phyloP scores from a whole-genome alignment of 2,329 filamentous ascomycete species.

The Scedosporium dehoogii region DNA sequence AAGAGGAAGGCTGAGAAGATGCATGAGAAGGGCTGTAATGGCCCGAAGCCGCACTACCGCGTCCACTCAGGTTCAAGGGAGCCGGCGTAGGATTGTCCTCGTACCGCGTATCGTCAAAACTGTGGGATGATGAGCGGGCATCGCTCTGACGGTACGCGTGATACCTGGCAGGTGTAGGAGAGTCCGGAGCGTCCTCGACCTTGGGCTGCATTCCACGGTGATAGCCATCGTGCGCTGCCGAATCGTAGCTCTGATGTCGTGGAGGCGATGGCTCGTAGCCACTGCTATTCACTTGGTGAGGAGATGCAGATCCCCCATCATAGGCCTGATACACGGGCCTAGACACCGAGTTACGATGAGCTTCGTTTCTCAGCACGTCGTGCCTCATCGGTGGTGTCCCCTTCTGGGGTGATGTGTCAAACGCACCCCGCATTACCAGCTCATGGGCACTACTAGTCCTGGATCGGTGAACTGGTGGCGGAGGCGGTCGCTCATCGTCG shows the following conservation, averaged over 20 bases:
- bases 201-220: constrained; percentile 49
- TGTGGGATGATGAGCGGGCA: not conserved
- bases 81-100: constrained; percentile 30
- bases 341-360: constrained; percentile 41
- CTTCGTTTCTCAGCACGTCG: constrained; percentile 47
- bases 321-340: constrained; percentile 42
- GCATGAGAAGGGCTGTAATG: constrained; percentile 14
- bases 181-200: constrained; percentile 54
- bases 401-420: constrained; percentile 32
- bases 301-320: constrained; percentile 24
- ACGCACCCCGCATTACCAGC: constrained; percentile 15
- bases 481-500: constrained; percentile 40
- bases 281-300: constrained; percentile 7
- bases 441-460: constrained; percentile 9
- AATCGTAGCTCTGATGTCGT: constrained; percentile 42
- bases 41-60: constrained; percentile 18
- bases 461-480: constrained; percentile 44
- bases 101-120: constrained; percentile 28
- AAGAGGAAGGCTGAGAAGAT: not conserved
- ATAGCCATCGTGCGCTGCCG: constrained; percentile 29
- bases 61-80: constrained; percentile 31
- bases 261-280: constrained; percentile 26
- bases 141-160: not conserved
- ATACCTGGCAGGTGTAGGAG: constrained; percentile 13
- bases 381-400: constrained; percentile 42